Percentiles rank a stretch among this genome's conserved stretches.
phyloP scores from a whole-genome alignment of 2,329 filamentous ascomycete species.

The Cadophora malorum region DNA sequence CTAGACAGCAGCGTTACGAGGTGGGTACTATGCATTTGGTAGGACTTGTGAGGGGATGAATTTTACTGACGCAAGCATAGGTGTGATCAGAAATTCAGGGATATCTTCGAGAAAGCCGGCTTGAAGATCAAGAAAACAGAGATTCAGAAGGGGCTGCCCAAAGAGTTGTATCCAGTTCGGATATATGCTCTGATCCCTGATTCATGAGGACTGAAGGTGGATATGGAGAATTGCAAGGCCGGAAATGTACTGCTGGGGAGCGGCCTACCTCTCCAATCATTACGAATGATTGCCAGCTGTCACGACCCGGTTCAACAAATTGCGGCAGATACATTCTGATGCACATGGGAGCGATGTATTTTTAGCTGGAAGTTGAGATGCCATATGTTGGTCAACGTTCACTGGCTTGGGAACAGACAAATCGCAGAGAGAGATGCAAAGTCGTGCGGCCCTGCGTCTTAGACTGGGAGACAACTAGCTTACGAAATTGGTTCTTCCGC shows the following conservation, averaged over 20 bases:
- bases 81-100: conserved; percentile 73
- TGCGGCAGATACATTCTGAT: no score
- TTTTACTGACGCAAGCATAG: conserved; percentile 48
- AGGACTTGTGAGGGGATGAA: background rate
- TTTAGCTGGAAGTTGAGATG: no score
- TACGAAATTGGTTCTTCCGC: no score
- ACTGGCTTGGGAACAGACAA: no score
- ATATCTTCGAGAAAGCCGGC: conserved; percentile 72
- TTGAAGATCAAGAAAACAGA: conserved; percentile 73
- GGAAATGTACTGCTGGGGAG: background rate
- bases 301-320: no score
- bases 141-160: conserved; percentile 70
- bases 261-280: background rate
- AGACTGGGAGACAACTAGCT: no score
- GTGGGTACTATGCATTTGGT: conserved; percentile 45
- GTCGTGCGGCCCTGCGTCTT: no score
- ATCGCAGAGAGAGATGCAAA: no score
- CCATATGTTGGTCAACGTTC: no score
- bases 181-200: conserved; percentile 70
- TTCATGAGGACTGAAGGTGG: background rate
- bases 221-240: no score
- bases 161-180: conserved; percentile 72
- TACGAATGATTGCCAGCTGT: background rate
- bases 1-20: conserved; percentile 79
- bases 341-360: no score